Base-by-base conservation (phyloP, 2,329 filamentous ascomycete genomes). In the Cadophora luteo-olivacea region DNA sequence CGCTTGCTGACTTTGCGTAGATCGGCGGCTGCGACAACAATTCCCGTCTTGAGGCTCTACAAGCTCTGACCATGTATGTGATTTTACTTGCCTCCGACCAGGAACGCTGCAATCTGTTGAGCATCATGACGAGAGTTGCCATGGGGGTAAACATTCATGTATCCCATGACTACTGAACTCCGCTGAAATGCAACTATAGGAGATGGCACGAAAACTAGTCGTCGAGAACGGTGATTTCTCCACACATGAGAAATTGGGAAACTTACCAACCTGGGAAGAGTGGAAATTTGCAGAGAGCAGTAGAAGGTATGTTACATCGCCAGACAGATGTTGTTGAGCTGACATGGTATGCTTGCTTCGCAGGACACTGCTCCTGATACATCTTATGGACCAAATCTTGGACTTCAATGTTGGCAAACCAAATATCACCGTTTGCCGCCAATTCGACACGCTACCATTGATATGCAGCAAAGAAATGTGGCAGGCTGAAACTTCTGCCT, bases 11-110 rank as follows among this genome's bases (percentile, higher is more conserved):
- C 45, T 6, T 48, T 48, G 45, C 3, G 9, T 22, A 48, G 45
- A 9, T 48, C 45, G 45, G 45, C 45, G 45, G 45, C 19, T 48
- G 45, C 45, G 45, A 48, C 19, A 48, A 48, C 16, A n/a, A 48
- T 48, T n/a, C 45, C 45, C 45, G 45, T 12, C 32, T 73, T 6
- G 52, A 63, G 24, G 49, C 61, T 29, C 58, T 72, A 12, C 70
- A 72, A 65, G 70, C 68, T 48, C 41, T 72, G 51, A 66, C 64
- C 0, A 61, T 72, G 16, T 73, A 73, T 65, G 25, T 64, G 5
- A 60, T 72, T n/a, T 16, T 68, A 2, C 25, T 72, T 0, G 72
- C 70, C n/a, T 55, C 32, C 24, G 72, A 73, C 52, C 41, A 41
- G 1, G 22, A 64, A 6, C 61, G 62, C n/a, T 70, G 45, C 45